Evolutionary conservation across 768 basidiomycete genomes (phyloP).

Genomic region (Mycena venus): DNA sequence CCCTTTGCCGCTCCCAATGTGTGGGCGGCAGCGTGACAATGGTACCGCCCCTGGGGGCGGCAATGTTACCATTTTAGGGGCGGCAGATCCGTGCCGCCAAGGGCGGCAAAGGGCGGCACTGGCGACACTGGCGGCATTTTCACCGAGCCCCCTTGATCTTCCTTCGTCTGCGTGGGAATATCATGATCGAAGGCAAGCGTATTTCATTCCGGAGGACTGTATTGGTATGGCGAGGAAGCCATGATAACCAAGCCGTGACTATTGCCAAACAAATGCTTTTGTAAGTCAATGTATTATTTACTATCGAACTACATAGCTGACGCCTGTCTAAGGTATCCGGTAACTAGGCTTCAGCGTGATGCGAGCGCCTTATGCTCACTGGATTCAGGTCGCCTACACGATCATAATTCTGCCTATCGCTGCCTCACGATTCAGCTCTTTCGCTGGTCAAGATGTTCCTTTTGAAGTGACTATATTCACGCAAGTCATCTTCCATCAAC

Average conservation of each 20-base stretch:
- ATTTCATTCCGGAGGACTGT: constrained; percentile 36
- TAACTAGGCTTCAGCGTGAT: constrained; percentile 24
- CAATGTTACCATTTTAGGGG: no score
- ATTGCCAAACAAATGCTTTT: constrained; percentile 66
- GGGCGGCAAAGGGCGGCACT: no score
- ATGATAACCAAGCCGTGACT: constrained; percentile 43
- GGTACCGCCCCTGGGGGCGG: no score
- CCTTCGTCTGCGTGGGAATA: constrained; percentile 62
- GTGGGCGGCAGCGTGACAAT: no score
- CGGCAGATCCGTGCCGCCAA: no score
- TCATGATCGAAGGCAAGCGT: constrained; percentile 54
- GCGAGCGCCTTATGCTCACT: background rate
- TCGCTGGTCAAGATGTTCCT: constrained; percentile 58
- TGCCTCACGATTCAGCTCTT: constrained; percentile 56
- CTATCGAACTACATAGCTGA: constrained; percentile 8
- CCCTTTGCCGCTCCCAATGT: constrained; percentile 26
- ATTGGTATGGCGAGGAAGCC: constrained; percentile 37
- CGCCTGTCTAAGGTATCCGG: constrained; percentile 45
- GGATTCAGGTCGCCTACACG: constrained; percentile 60
- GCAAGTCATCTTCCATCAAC: constrained; percentile 41
- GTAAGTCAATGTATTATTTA: constrained; percentile 43
- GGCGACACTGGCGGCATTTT: no score
- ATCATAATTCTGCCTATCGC: constrained; percentile 65
- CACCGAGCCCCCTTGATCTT: no score
- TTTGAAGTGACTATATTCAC: constrained; percentile 59